Percentiles rank a stretch among this genome's conserved stretches.
Conservation (phyloP, 805 yeast genomes). For the Wickerhamiella sergipiensis region DNA sequence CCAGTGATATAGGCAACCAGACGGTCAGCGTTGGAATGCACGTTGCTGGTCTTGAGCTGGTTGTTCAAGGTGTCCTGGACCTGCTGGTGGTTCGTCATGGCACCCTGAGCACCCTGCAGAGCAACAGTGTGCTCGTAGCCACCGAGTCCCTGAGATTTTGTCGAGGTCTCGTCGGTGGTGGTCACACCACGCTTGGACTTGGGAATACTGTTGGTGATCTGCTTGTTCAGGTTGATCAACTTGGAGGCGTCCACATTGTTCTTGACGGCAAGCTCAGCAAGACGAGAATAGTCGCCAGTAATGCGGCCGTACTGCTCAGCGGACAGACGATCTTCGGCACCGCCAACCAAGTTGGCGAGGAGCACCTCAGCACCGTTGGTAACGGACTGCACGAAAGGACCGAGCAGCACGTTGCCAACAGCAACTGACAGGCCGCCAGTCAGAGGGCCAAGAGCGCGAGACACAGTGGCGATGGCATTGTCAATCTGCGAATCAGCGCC, state of each 20-base stretch:
- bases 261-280: constrained; percentile 16
- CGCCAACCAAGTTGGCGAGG: constrained; percentile 15
- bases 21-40: constrained; percentile 10
- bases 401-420: constrained; percentile 13
- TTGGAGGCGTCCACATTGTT: constrained; percentile 8
- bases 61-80: constrained; percentile 10
- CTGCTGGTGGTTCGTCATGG: constrained; percentile 13
- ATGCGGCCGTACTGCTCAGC: constrained; percentile 4
- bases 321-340: constrained; percentile 9
- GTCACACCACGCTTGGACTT: constrained; percentile 1
- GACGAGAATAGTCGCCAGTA: constrained; percentile 10
- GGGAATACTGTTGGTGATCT: constrained; percentile 8
- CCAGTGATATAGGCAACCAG: constrained; percentile 19
- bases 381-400: constrained; percentile 22
- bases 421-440: constrained; percentile 14
- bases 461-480: constrained; percentile 16
- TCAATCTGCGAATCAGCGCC: constrained; percentile 24
- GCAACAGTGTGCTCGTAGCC: not conserved
- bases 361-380: constrained; percentile 22
- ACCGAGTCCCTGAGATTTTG: not conserved
- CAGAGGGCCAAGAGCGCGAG: constrained; percentile 11
- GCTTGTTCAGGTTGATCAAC: constrained; percentile 13
- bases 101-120: constrained; percentile 8
- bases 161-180: not conserved
- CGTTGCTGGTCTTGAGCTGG: constrained; percentile 5